Conservation (phyloP, 805 yeast genomes). For the Cyberlindnera maritima region DNA sequence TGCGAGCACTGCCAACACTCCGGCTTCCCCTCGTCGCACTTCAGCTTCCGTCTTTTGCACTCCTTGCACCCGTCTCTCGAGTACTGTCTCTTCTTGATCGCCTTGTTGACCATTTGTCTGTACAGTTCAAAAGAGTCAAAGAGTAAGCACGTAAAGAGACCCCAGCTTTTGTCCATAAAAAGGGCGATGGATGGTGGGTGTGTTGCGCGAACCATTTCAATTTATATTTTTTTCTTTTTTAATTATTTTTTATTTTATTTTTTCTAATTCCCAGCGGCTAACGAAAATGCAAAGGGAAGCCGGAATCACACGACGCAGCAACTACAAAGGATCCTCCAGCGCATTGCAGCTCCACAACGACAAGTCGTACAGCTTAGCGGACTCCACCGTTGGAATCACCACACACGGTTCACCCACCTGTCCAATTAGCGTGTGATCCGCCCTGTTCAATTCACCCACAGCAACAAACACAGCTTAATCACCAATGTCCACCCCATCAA, state of each 20-base stretch:
- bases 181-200: too few relatives aligned
- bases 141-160: too few relatives aligned
- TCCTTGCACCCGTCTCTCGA: slow-evolving; percentile 45
- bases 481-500: background rate
- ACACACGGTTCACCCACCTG: background rate
- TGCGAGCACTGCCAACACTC: slow-evolving; percentile 40
- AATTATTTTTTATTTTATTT: too few relatives aligned
- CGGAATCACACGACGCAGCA: background rate
- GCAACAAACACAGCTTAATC: background rate
- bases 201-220: too few relatives aligned
- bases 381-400: background rate
- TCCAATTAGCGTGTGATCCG: too few relatives aligned
- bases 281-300: too few relatives aligned
- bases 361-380: background rate
- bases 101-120: background rate
- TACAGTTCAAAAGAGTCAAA: too few relatives aligned
- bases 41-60: slow-evolving; percentile 43
- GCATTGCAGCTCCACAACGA: background rate
- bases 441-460: background rate
- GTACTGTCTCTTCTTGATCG: slow-evolving; percentile 32
- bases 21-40: slow-evolving; percentile 28
- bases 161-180: too few relatives aligned
- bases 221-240: too few relatives aligned
- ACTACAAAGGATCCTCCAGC: too few relatives aligned
- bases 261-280: background rate